Evolutionary conservation across 129 eudicot genomes (phyloP), one percentile per base, ranked within the genome.

Genomic region (sunflower (Helianthus annuus)): DNA sequence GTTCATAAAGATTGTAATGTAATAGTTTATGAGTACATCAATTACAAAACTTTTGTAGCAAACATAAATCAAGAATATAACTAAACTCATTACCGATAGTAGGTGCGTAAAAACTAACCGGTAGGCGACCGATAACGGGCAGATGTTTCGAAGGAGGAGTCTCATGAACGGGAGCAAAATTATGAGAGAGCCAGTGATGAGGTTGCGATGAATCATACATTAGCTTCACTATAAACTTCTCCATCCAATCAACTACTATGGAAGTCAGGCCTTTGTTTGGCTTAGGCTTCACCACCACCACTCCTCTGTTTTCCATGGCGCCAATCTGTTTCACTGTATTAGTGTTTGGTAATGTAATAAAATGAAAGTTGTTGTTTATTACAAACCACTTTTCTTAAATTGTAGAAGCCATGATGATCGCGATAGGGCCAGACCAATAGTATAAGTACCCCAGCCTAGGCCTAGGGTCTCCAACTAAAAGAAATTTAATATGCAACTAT

Each of bases 151-250:
- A 66, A 6, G 97, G 98, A 42, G 98, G 97, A 72, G 92, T 86
- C 53, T 88, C 93, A 10, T 89, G 90, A 27, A 93, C 92, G 6
- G 98, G 97, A 56, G 91, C 97, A 52, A 84, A 94, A 52, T 94
- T 94, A 29, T 93, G 97, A 11, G 82, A 69, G 10, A 94, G 91
- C 81, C 82, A 94, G 29, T 84, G 86, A 56, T 85, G 88, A 71
- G 91, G 89, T 55, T 62, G 62, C 0, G 83, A 79, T 24, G 85
- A 68, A 68, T 86, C 88, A 52, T 90, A 80, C 93, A 90, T 84
- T 0, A 81, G 44, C 79, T 88, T 94, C 54, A 94, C 89, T 0
- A 86, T 49, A 36, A 82, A 39, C 78, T 70, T 74, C 72, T 90
- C 98, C 13, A 94, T 6, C 91, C 79, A 94, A 74, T 94, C 98